phyloP scores from a whole-genome alignment of 352 stramenopile species.

The Paralagenidium karlingii region DNA sequence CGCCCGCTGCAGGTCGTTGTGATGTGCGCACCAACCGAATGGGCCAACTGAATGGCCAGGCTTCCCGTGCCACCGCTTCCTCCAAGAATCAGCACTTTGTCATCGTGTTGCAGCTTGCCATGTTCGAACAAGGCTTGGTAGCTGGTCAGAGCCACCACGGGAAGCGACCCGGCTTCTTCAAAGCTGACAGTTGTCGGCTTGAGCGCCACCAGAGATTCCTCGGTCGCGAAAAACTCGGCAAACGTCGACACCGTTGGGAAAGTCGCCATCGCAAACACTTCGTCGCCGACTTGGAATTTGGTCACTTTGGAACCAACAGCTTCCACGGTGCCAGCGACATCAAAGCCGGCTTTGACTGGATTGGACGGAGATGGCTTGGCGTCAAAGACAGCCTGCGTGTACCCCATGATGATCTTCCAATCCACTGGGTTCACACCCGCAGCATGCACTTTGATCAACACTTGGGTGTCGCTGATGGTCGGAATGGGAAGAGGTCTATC shows the following conservation, averaged over 20 bases:
- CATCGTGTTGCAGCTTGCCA: conserved; percentile 18
- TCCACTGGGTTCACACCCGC: too few species aligned
- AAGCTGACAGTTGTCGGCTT: conserved; percentile 32
- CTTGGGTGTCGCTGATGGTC: too few species aligned
- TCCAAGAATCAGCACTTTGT: conserved; percentile 29
- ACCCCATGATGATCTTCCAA: too few species aligned
- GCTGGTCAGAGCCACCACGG: conserved; percentile 17
- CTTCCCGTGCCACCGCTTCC: conserved; percentile 19
- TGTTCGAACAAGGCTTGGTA: conserved; percentile 20
- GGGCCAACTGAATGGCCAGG: conserved; percentile 27
- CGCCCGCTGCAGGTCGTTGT: conserved; percentile 13
- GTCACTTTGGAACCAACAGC: conserved; percentile 25
- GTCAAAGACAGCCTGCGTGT: conserved; percentile 5
- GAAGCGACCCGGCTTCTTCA: conserved; percentile 18
- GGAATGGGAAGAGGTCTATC: too few species aligned
- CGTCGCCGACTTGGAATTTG: conserved; percentile 16
- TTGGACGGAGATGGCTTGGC: conserved; percentile 4
- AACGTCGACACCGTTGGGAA: conserved; percentile 12
- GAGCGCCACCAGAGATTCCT: conserved; percentile 16
- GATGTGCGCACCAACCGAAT: conserved; percentile 12
- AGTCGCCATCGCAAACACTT: conserved; percentile 12
- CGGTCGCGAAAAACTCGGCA: conserved; percentile 16
- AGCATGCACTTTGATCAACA: conserved; percentile 16
- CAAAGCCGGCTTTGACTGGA: conserved; percentile 11
- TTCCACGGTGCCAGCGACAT: conserved; percentile 12